Evolutionary conservation across 2,329 filamentous ascomycete species (phyloP).

Genomic region (Trichophyton benhamiae): DNA sequence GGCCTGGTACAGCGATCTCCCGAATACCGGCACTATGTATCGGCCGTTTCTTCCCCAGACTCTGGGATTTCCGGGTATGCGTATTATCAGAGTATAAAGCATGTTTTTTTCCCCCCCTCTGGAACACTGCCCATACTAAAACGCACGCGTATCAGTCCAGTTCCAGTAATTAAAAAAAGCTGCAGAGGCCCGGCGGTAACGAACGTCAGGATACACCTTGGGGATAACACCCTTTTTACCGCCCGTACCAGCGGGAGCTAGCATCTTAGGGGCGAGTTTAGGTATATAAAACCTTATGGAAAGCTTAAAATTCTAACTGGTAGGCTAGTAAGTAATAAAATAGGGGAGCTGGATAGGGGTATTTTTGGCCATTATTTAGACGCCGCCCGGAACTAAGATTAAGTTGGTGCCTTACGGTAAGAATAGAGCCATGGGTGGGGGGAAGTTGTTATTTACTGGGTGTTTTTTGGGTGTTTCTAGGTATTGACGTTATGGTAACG

Average conservation of each 20-base stretch:
- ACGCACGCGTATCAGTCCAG: background rate
- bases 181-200: background rate
- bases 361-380: background rate
- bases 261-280: background rate
- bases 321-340: background rate
- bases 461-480: background rate
- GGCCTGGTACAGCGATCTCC: background rate
- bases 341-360: background rate
- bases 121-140: too few species aligned
- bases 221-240: background rate
- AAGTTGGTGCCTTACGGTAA: conserved; percentile 2
- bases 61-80: conserved; percentile 3
- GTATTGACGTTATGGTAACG: background rate
- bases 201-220: background rate
- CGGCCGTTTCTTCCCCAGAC: background rate
- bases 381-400: background rate
- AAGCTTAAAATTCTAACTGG: background rate
- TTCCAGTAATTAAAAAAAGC: background rate
- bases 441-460: background rate
- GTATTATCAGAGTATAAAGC: background rate
- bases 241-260: background rate
- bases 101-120: too few species aligned
- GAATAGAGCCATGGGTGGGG: background rate
- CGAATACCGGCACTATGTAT: background rate
- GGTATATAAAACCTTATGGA: background rate